Conservation (phyloP, 2,329 filamentous ascomycete genomes). For the Penicillium sp. region DNA sequence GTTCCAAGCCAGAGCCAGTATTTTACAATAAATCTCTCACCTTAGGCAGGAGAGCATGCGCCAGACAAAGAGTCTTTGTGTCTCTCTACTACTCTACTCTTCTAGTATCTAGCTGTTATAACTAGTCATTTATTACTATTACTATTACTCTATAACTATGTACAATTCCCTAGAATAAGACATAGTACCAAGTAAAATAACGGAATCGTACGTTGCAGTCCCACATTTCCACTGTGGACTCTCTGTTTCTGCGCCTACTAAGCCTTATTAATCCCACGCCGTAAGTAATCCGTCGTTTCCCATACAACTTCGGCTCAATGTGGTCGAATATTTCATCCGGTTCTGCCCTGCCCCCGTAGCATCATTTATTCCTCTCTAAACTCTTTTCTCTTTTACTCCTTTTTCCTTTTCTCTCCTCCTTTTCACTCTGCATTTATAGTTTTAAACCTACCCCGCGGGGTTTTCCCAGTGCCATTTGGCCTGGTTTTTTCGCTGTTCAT, state of each 20-base stretch:
- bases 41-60: constrained; percentile 4
- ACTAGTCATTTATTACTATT: too few species aligned
- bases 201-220: constrained; percentile 6
- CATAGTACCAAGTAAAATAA: too few species aligned
- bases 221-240: constrained; percentile 6
- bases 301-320: constrained; percentile 4
- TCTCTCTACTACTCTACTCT: too few species aligned
- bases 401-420: constrained; percentile 7
- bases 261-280: constrained; percentile 11
- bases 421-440: neutral
- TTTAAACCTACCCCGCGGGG: constrained; percentile 4
- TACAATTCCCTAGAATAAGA: too few species aligned
- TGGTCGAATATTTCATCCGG: constrained; percentile 16
- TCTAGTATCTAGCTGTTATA: too few species aligned
- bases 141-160: too few species aligned
- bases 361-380: constrained; percentile 20
- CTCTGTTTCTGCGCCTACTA: neutral
- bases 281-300: constrained; percentile 6
- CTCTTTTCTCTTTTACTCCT: constrained; percentile 8
- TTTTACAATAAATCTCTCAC: constrained; percentile 14
- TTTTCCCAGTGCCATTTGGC: neutral
- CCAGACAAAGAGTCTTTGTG: neutral
- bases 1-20: constrained; percentile 14
- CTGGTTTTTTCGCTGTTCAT: neutral
- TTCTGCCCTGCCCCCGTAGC: constrained; percentile 12